Percentiles rank a stretch among this genome's conserved stretches.
Evolutionary conservation across 1,284 basidiomycete genomes (phyloP).

Genomic region (Malassezia globosa): DNA sequence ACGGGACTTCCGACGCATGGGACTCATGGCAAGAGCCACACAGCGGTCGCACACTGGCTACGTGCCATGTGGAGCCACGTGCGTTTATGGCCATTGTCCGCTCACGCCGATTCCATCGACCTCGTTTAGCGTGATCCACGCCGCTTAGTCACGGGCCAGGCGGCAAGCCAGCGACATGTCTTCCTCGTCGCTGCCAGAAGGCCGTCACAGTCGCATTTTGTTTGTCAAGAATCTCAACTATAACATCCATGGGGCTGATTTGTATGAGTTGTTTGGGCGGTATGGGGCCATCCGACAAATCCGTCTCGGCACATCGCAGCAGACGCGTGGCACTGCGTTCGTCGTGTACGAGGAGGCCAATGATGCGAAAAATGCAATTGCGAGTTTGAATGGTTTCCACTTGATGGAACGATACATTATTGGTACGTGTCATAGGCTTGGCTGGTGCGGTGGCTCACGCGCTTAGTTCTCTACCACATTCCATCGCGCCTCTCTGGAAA

Average conservation of each 20-base stretch:
- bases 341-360: constrained; percentile 54
- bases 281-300: constrained; percentile 95
- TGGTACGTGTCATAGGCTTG: too few relatives aligned
- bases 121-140: too few relatives aligned
- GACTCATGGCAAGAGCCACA: too few relatives aligned
- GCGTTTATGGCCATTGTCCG: too few relatives aligned
- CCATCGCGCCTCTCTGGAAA: constrained; percentile 79
- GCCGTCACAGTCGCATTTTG: constrained; percentile 32
- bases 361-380: constrained; percentile 73
- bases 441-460: not conserved
- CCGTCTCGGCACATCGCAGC: constrained; percentile 74
- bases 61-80: too few relatives aligned
- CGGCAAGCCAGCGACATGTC: too few relatives aligned
- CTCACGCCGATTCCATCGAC: too few relatives aligned
- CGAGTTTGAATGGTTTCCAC: constrained; percentile 95
- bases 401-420: constrained; percentile 88
- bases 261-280: constrained; percentile 93
- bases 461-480: constrained; percentile 82
- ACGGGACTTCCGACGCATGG: too few relatives aligned
- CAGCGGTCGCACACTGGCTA: too few relatives aligned
- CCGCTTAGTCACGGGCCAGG: too few relatives aligned
- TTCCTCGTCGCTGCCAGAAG: constrained; percentile 7
- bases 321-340: constrained; percentile 91
- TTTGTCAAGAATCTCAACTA: constrained; percentile 68
- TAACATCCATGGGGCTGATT: constrained; percentile 66